Evolutionary conservation across 2,329 filamentous ascomycete species (phyloP).

Genomic region (Seiridium unicorne): DNA sequence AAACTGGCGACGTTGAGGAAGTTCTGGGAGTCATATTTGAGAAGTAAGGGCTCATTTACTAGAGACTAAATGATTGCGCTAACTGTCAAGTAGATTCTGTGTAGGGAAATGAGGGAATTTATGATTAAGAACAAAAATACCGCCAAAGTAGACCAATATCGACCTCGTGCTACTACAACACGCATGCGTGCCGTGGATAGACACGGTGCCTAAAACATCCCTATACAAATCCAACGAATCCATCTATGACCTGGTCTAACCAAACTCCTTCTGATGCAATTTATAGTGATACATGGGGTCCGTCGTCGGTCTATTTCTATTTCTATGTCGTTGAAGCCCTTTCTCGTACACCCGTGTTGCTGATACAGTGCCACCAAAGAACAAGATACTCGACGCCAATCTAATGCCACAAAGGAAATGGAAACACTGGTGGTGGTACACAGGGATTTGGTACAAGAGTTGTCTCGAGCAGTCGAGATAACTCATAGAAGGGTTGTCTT

Average conservation of each 20-base stretch:
- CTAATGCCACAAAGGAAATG: constrained; percentile 8
- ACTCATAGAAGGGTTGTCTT: not conserved
- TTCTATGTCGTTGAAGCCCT: not conserved
- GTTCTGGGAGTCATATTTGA: constrained; percentile 96
- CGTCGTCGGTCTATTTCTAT: not conserved
- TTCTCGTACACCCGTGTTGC: not conserved
- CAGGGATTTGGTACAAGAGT: not conserved
- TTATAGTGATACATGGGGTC: not conserved
- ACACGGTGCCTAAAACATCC: too few relatives aligned
- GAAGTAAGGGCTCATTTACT: constrained; percentile 62
- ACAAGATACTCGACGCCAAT: not conserved
- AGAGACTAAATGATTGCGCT: constrained; percentile 4
- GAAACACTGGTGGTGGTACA: constrained; percentile 2
- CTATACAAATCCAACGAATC: not conserved
- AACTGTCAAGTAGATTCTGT: constrained; percentile 44
- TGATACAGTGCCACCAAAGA: not conserved
- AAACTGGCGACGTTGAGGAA: constrained; percentile 88
- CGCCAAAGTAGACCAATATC: not conserved
- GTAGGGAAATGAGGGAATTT: constrained; percentile 46
- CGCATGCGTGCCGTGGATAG: too few relatives aligned
- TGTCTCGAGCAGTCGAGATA: not conserved
- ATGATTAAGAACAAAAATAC: not conserved
- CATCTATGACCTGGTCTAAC: not conserved
- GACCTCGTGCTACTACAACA: not conserved
- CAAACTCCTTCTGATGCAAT: not conserved